Evolutionary conservation across 768 basidiomycete genomes (phyloP).

Genomic region (Leucocoprinus birnbaumii): DNA sequence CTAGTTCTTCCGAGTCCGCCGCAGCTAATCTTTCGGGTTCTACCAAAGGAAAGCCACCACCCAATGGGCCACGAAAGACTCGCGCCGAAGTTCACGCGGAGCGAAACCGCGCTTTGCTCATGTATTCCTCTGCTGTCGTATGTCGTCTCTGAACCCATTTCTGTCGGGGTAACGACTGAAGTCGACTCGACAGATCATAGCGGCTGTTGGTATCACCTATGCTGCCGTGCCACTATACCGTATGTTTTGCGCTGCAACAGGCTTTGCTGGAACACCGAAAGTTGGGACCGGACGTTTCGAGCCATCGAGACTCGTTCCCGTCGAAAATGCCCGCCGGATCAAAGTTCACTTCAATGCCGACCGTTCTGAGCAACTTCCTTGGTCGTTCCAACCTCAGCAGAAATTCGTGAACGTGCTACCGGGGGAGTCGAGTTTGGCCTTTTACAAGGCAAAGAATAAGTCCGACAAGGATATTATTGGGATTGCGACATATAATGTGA

Average conservation of each 20-base stretch:
- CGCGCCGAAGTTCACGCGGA: slow-evolving; percentile 43
- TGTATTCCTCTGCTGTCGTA: slow-evolving; percentile 86
- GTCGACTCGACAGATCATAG: slow-evolving; percentile 53
- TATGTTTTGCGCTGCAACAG: slow-evolving; percentile 97
- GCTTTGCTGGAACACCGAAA: slow-evolving; percentile 93
- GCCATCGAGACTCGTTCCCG: slow-evolving; percentile 79
- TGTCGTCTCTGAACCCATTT: slow-evolving; percentile 22
- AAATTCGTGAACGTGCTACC: slow-evolving; percentile 87
- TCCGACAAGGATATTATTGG: slow-evolving; percentile 90
- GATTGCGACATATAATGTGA: slow-evolving; percentile 98
- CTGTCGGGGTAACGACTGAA: background rate
- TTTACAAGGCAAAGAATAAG: slow-evolving; percentile 90
- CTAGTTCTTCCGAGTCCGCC: background rate
- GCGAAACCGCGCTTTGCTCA: slow-evolving; percentile 70
- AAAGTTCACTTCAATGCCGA: slow-evolving; percentile 97
- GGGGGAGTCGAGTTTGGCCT: slow-evolving; percentile 94
- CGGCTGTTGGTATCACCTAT: slow-evolving; percentile 85
- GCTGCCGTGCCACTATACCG: slow-evolving; percentile 97
- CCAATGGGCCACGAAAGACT: slow-evolving; percentile 16
- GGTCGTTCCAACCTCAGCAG: slow-evolving; percentile 91
- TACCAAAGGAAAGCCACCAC: slow-evolving; percentile 1
- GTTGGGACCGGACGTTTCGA: slow-evolving; percentile 84
- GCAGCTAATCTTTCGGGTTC: background rate
- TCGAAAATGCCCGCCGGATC: slow-evolving; percentile 68
- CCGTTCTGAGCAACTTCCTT: slow-evolving; percentile 83